Conservation (phyloP, 345 rosid genomes). For the Citrus sinensis region DNA sequence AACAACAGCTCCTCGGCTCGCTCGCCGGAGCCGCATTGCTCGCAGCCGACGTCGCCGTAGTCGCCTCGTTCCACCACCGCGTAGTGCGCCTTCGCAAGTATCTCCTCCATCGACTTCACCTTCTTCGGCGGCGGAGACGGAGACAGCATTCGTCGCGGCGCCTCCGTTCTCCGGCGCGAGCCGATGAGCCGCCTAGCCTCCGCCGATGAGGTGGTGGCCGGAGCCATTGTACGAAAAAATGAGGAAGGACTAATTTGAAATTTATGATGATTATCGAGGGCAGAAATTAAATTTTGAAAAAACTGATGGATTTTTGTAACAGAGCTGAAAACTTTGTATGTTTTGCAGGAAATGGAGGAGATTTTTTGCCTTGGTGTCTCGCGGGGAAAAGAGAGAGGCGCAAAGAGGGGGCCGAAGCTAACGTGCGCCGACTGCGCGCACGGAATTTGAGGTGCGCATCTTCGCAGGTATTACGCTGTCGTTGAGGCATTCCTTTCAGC, state of each 20-base stretch:
- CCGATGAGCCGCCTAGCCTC: constrained; percentile 37
- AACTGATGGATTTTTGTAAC: background rate
- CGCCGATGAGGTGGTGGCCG: constrained; percentile 32
- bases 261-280: constrained; percentile 7
- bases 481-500: background rate
- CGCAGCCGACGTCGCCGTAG: constrained; percentile 51
- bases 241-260: background rate
- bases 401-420: constrained; percentile 21
- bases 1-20: constrained; percentile 64
- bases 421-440: constrained; percentile 39
- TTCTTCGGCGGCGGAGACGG: constrained; percentile 49
- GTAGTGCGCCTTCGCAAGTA: constrained; percentile 45
- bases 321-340: constrained; percentile 1
- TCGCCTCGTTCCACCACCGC: constrained; percentile 42
- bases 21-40: constrained; percentile 75
- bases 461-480: background rate
- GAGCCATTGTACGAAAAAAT: constrained; percentile 21
- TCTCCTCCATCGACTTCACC: constrained; percentile 49
- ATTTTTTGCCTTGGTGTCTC: background rate
- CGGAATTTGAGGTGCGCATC: constrained; percentile 39
- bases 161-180: constrained; percentile 47
- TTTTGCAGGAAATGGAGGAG: background rate
- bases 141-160: constrained; percentile 35
- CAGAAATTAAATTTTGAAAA: constrained; percentile 1
- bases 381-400: constrained; percentile 7